Evolutionary conservation across 176 grass and related monocot genomes (phyloP).

Genomic region (Carex kokanica): DNA sequence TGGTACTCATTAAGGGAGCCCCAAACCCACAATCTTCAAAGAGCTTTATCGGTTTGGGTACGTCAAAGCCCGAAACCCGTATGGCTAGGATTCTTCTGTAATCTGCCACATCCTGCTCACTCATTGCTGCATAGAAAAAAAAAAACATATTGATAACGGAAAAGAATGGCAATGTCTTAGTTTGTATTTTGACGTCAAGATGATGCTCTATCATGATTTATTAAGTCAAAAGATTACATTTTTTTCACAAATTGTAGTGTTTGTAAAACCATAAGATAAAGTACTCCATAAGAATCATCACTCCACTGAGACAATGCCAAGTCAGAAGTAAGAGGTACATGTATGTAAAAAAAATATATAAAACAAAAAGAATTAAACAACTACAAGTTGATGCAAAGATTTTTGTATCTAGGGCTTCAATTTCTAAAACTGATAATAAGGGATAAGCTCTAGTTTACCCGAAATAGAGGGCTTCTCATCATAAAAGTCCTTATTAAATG

Average conservation of each 20-base stretch:
- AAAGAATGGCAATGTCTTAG: conserved; percentile 7
- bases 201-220: background rate
- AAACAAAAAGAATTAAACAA: background rate
- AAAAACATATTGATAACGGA: conserved; percentile 25
- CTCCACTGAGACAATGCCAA: background rate
- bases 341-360: background rate
- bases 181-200: background rate
- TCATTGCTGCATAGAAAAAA: conserved; percentile 60
- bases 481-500: conserved; percentile 88
- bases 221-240: background rate
- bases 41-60: conserved; percentile 67
- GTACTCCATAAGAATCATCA: background rate
- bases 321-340: background rate
- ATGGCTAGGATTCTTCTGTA: conserved; percentile 88
- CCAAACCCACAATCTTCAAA: conserved; percentile 88
- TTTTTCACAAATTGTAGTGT: background rate
- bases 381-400: background rate
- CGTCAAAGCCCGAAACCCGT: conserved; percentile 91
- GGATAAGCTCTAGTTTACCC: conserved; percentile 38
- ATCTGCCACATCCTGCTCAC: conserved; percentile 64
- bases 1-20: conserved; percentile 73
- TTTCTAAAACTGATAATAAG: background rate
- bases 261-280: background rate
- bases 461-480: conserved; percentile 90
- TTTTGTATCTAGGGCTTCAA: background rate